These are phyloP conservation scores for Mucor saturninus DNA, from an alignment of 371 early-diverging fungal genomes.

Conservation along the genomic window DNA sequence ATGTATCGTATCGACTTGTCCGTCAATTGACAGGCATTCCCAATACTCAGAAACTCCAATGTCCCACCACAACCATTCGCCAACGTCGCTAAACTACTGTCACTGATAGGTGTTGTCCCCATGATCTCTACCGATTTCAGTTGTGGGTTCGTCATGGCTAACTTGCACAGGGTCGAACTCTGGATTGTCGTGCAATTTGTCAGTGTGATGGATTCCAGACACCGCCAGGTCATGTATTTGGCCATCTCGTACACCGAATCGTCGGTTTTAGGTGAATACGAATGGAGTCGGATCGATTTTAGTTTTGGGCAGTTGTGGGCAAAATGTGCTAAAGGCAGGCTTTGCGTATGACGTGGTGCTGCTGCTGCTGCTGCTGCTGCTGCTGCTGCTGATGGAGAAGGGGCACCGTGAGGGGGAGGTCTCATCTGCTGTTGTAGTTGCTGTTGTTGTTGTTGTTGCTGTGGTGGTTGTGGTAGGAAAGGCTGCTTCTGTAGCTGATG, in stretches of 20 bases:
- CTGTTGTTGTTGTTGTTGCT: background rate
- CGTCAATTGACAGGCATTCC: conserved; percentile 45
- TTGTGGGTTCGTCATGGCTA: conserved; percentile 51
- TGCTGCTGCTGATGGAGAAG: conserved; percentile 13
- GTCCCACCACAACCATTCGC: conserved; percentile 40
- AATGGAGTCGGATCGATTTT: conserved; percentile 40
- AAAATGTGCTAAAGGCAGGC: conserved; percentile 49
- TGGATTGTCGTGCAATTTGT: conserved; percentile 46
- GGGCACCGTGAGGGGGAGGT: background rate
- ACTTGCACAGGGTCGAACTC: conserved; percentile 48
- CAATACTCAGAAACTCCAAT: conserved; percentile 45
- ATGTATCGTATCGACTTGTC: conserved; percentile 42
- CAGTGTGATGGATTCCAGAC: conserved; percentile 37
- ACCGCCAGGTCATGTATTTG: conserved; percentile 42
- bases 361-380: conserved; percentile 16
- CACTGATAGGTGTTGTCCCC: conserved; percentile 48
- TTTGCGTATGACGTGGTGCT: conserved; percentile 26
- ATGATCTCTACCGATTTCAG: conserved; percentile 43
- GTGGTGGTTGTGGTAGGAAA: background rate
- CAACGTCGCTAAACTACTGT: conserved; percentile 41
- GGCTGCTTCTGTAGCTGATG: conserved; percentile 6
- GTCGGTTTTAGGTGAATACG: conserved; percentile 51
- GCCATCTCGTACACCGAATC: conserved; percentile 58
- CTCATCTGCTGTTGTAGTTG: background rate
- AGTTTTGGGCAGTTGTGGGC: conserved; percentile 49